Evolutionary conservation across 352 stramenopile species (phyloP), one percentile per base, ranked within the genome.

Genomic region (Halophytophthora polymorphica): DNA sequence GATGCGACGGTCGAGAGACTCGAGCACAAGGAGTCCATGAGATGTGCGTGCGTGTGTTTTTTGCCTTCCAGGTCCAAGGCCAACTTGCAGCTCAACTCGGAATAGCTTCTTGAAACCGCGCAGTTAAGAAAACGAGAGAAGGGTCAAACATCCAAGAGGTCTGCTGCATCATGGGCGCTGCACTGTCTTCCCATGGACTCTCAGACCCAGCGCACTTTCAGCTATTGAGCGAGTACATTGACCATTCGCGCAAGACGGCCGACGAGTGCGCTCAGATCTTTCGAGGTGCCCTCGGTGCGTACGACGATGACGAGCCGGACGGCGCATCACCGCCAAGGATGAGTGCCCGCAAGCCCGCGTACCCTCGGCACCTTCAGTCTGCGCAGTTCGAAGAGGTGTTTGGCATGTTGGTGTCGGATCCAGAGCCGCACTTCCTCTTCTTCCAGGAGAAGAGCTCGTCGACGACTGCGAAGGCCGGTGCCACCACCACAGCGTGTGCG

Each of bases 331-430:
- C 49, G 17, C 50, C 44, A 15, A 64, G 40, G 14, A 51, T 64
- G 31, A 19, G 40, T 8, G 19, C 29, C 15, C 49, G 45, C 3
- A 69, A 64, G 17, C 29, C 43, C 10, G 19, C 40, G 12, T 87
- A 87, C 53, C 62, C 75, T 6, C 73, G 76, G 8, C 66, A 73
- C 43, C 53, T 92, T 28, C 57, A 65, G 17, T 56, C 67, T 6
- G 12, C 44, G 12, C 68, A 85, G 28, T 92, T 92, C 55, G 77
- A 90, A 37, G 81, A 92, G 34, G 58, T 92, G 2, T 90, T 90
- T 39, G 81, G 78, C 12, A 76, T 90, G 71, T 68, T 92, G 2
- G 60, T 92, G 38, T 53, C 69, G 0, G 78, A 92, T 41, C 59
- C 68, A 0, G 67, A 83, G 29, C 81, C 74, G 4, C 81, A 90